phyloP scores from a whole-genome alignment of 164 flowering plant species.

The Litsea cubeba region DNA sequence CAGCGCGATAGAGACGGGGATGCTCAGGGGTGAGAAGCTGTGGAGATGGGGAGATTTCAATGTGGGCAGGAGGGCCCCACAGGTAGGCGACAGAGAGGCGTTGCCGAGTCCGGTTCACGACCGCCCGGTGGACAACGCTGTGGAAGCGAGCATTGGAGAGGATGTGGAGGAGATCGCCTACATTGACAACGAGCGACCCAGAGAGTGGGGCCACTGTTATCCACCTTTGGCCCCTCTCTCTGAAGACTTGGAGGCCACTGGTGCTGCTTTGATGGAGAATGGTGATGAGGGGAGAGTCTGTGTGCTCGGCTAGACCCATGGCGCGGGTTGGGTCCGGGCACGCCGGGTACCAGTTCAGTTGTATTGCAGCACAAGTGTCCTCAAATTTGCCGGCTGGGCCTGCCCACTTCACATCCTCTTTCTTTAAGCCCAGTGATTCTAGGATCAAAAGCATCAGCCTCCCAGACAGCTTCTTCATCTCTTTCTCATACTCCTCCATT shows the following conservation, averaged over 20 bases:
- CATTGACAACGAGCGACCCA: slow-evolving; percentile 65
- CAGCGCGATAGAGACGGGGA: slow-evolving; percentile 54
- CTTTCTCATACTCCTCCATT: slow-evolving; percentile 62
- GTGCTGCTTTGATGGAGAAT: slow-evolving; percentile 73
- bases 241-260: slow-evolving; percentile 67
- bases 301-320: slow-evolving; percentile 93
- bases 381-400: slow-evolving; percentile 32
- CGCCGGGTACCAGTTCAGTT: slow-evolving; percentile 79
- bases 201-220: slow-evolving; percentile 61
- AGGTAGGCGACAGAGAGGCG: slow-evolving; percentile 60
- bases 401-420: slow-evolving; percentile 62
- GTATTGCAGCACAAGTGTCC: slow-evolving; percentile 41
- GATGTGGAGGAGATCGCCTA: slow-evolving; percentile 88
- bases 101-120: slow-evolving; percentile 38
- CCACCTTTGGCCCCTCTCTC: slow-evolving; percentile 53
- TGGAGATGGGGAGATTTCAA: slow-evolving; percentile 42
- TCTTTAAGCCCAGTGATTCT: slow-evolving; percentile 49
- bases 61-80: slow-evolving; percentile 43
- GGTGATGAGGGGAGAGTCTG: slow-evolving; percentile 84
- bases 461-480: slow-evolving; percentile 58
- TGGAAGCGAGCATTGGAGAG: slow-evolving; percentile 62
- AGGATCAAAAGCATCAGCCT: slow-evolving; percentile 56
- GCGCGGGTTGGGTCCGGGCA: slow-evolving; percentile 92
- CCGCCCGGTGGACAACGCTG: slow-evolving; percentile 56
- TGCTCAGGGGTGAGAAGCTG: slow-evolving; percentile 36